Evolutionary conservation across 2,329 filamentous ascomycete genomes (phyloP).

Genomic region (Aspergillus ustus): DNA sequence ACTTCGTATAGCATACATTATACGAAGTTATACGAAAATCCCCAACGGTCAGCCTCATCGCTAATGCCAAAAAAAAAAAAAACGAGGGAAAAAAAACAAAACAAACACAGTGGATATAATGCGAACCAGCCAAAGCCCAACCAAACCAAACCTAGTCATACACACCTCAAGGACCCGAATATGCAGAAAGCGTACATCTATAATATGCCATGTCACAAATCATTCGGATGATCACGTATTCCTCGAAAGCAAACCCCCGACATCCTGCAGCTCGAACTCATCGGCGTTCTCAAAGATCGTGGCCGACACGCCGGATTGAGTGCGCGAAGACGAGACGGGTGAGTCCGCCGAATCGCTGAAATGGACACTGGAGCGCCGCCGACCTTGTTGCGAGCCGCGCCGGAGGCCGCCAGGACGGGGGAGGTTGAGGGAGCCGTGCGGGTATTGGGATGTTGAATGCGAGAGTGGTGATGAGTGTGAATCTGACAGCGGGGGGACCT

Average conservation of each 20-base stretch:
- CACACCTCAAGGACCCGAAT: background rate
- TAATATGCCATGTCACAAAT: background rate
- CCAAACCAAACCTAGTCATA: background rate
- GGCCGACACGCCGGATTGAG: slow-evolving; percentile 23
- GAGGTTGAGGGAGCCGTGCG: background rate
- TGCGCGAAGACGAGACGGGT: slow-evolving; percentile 27
- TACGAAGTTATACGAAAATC: no score
- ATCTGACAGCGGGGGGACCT: slow-evolving; percentile 12
- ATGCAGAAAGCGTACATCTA: background rate
- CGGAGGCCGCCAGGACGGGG: slow-evolving; percentile 22
- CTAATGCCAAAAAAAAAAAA: background rate
- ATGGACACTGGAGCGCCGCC: slow-evolving; percentile 25
- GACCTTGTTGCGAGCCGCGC: slow-evolving; percentile 16
- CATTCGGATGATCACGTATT: background rate
- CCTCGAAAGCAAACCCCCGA: slow-evolving; percentile 46
- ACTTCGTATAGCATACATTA: no score
- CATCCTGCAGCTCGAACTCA: slow-evolving; percentile 46
- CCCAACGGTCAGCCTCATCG: no score
- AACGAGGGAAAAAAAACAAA: no score
- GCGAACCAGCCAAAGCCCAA: background rate
- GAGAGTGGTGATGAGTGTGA: background rate
- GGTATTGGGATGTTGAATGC: background rate
- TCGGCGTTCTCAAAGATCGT: slow-evolving; percentile 25
- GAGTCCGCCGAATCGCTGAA: slow-evolving; percentile 21
- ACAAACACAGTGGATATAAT: background rate